Evolutionary conservation across 1,139 yeast species (phyloP), one percentile per base, ranked within the genome.

Genomic region (Geotrichum carabidarum): DNA sequence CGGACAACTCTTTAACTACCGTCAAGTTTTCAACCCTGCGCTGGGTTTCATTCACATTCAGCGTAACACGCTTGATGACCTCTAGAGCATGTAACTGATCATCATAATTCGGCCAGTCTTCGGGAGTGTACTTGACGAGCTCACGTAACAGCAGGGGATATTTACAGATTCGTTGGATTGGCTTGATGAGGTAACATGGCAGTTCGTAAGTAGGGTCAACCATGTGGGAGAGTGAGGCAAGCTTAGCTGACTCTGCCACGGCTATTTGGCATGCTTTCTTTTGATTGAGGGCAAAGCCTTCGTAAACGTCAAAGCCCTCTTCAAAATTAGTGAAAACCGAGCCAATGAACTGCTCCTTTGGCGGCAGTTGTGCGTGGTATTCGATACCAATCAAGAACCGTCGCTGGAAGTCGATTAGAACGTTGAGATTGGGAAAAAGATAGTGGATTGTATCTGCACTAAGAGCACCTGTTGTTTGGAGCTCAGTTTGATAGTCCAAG

Each of bases 81-180:
- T 81, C 81, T 55, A 81, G 74, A 1, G 97, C 96, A 51, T 79
- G 72, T 38, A 79, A 72, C 46, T 91, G 74, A 68, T 91, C 98
- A 57, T 78, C 80, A 62, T 81, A 83, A 58, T 80, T 78, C 4
- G 85, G 81, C 68, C 79, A 76, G 22, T 63, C 67, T 8, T 74
- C 66, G 44, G 81, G 81, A 1, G 91, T 80, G 49, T 76, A 69
- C 66, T 90, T 90, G 48, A 87, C 70, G 57, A 94, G 76, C 65
- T 89, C 95, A 60, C 81, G 82, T 57, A 93, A 72, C 49, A 93
- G 74, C 50, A 94, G 72, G 1, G 99, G 99, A 68, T 93, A 93
- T 69, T 91, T 89, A 75, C 97, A 89, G 34, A 93, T 78, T 62
- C 99, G 80, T 74, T 93, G 99, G 43, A 93, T 89, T 0, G 99